A percentile compares a stretch with the other conserved stretches of the same genome.
These are phyloP conservation scores for Moesziomyces parantarcticus DNA, from an alignment of 1,284 basidiomycete genomes.

Conservation along the genomic window DNA sequence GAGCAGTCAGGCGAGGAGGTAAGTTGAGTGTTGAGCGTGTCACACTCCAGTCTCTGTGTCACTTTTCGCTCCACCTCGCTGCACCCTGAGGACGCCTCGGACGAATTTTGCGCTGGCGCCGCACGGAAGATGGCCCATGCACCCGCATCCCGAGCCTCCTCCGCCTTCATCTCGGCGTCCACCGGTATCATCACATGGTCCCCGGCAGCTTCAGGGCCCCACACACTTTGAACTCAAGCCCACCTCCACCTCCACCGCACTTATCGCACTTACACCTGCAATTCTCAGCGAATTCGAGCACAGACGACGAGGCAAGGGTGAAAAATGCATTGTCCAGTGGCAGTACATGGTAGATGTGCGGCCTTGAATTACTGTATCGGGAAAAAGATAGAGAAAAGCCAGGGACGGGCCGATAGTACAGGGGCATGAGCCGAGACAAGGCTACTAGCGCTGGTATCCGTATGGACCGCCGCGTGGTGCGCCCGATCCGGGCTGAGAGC, in stretches of 20 bases:
- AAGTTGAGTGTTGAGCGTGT: not conserved
- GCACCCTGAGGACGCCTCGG: not conserved
- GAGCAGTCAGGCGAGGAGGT: not conserved
- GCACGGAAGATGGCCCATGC: not conserved
- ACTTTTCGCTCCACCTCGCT: not conserved
- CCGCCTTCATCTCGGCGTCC: no score
- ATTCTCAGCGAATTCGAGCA: not conserved
- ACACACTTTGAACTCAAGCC: no score
- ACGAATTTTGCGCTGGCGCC: not conserved
- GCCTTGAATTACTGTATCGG: no score
- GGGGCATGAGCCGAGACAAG: not conserved
- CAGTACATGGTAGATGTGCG: not conserved
- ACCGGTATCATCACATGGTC: no score
- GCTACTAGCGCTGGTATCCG: constrained; percentile 28
- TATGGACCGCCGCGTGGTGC: constrained; percentile 10
- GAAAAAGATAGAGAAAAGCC: no score
- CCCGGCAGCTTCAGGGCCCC: no score
- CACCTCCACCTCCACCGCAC: no score
- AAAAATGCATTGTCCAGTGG: constrained; percentile 5
- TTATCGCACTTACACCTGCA: constrained; percentile 4
- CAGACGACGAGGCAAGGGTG: constrained; percentile 5
- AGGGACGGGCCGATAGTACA: not conserved
- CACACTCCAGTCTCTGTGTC: not conserved
- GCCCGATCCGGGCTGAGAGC: constrained; percentile 29
- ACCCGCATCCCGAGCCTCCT: not conserved